These are phyloP conservation scores for Cercospora sp. DNA, from an alignment of 2,329 filamentous ascomycete species.

Conservation along the genomic window DNA sequence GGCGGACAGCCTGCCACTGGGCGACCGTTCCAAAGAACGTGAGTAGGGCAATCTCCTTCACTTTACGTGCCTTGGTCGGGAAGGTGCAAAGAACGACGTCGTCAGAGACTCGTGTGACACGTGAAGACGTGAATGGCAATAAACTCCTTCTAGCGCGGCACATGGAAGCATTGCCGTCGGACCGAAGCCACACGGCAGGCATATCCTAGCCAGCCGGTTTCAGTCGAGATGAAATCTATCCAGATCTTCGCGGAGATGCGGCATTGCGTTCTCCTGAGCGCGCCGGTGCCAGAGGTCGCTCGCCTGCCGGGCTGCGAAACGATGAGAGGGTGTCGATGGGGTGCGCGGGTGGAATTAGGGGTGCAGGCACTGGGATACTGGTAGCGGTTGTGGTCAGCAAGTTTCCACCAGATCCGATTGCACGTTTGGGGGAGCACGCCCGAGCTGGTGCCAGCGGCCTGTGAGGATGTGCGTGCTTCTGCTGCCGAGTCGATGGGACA, in stretches of 20 bases:
- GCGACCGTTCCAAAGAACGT: background rate
- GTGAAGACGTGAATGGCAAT: background rate
- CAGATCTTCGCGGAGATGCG: background rate
- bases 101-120: background rate
- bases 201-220: slow-evolving; percentile 14
- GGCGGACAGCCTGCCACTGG: background rate
- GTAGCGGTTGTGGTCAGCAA: slow-evolving; percentile 8
- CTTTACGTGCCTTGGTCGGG: background rate
- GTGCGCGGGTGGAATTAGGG: background rate
- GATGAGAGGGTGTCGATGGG: background rate
- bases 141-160: slow-evolving; percentile 17
- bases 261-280: background rate
- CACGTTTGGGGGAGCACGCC: background rate
- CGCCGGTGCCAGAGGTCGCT: background rate
- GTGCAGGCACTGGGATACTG: background rate
- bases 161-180: slow-evolving; percentile 14
- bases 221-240: background rate
- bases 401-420: background rate
- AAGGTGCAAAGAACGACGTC: background rate
- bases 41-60: background rate
- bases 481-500: background rate
- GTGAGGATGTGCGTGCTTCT: background rate
- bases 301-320: background rate
- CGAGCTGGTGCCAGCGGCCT: background rate
- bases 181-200: slow-evolving; percentile 15